phyloP scores from a whole-genome alignment of 2,329 filamentous ascomycete species.

The Aureobasidium lini region DNA sequence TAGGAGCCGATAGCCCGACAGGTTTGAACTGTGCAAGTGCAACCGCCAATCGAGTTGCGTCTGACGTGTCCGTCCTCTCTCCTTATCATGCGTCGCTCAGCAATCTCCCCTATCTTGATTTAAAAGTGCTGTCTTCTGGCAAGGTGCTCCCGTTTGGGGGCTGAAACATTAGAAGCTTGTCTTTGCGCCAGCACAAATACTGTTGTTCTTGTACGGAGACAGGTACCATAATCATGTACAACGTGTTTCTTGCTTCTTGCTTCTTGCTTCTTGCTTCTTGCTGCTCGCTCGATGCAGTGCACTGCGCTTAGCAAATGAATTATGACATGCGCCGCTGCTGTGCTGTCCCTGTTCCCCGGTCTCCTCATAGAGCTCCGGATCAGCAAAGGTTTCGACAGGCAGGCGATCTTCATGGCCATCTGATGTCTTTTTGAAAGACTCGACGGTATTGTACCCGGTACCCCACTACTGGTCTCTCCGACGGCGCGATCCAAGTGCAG shows the following conservation, averaged over 20 bases:
- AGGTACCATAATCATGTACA: background rate
- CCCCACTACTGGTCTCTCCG: background rate
- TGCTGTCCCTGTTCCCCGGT: background rate
- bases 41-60: background rate
- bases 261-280: background rate
- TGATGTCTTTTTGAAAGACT: background rate
- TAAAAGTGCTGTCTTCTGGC: background rate
- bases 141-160: background rate
- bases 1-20: background rate
- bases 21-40: background rate
- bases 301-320: background rate
- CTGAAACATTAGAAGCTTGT: background rate
- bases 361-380: background rate
- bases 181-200: background rate
- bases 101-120: conserved; percentile 10
- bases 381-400: background rate
- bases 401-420: background rate
- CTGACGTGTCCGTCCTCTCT: background rate
- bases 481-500: conserved; percentile 1
- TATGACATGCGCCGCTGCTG: background rate
- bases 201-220: background rate
- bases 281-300: background rate
- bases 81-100: background rate
- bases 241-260: too few relatives aligned
- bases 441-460: background rate